Evolutionary conservation across 2,329 filamentous ascomycete genomes (phyloP).

Genomic region (Penicillium sumatraense): DNA sequence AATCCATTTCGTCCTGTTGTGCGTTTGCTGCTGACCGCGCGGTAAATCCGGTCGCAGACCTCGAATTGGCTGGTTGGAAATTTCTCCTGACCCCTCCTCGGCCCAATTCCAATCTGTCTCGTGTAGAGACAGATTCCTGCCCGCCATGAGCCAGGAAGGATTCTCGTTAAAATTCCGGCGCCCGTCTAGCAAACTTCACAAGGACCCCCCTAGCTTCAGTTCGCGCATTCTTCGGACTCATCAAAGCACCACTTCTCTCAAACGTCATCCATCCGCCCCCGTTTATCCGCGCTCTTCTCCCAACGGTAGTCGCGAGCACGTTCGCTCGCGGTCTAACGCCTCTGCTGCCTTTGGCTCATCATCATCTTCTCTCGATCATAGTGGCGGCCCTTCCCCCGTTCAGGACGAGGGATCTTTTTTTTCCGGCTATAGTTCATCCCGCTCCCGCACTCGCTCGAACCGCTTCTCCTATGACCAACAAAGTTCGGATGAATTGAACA

Average conservation of each 20-base stretch:
- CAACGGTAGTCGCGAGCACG: constrained; percentile 45
- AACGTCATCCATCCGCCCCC: constrained; percentile 52
- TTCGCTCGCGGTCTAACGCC: constrained; percentile 51
- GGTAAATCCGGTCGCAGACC: constrained; percentile 4
- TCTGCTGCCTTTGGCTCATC: constrained; percentile 46
- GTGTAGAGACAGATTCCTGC: constrained; percentile 26
- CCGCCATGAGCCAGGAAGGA: constrained; percentile 42
- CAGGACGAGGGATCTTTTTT: constrained; percentile 36
- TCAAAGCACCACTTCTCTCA: constrained; percentile 49
- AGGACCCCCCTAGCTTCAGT: constrained; percentile 49
- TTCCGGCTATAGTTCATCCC: constrained; percentile 31
- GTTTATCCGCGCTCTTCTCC: constrained; percentile 49
- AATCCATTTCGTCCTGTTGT: constrained; percentile 11
- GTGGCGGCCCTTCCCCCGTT: constrained; percentile 45
- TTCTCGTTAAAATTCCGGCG: constrained; percentile 47
- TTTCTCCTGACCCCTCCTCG: constrained; percentile 31
- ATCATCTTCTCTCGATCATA: constrained; percentile 52
- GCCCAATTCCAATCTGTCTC: constrained; percentile 34
- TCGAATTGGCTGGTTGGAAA: constrained; percentile 21
- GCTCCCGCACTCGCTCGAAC: constrained; percentile 39
- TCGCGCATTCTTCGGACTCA: constrained; percentile 48
- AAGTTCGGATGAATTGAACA: constrained; percentile 51
- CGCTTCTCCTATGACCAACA: constrained; percentile 43
- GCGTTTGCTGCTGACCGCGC: constrained; percentile 3
- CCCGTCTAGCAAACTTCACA: constrained; percentile 49